Base-by-base conservation (phyloP, 139 green algal genomes). In the Chlorella ohadii region DNA sequence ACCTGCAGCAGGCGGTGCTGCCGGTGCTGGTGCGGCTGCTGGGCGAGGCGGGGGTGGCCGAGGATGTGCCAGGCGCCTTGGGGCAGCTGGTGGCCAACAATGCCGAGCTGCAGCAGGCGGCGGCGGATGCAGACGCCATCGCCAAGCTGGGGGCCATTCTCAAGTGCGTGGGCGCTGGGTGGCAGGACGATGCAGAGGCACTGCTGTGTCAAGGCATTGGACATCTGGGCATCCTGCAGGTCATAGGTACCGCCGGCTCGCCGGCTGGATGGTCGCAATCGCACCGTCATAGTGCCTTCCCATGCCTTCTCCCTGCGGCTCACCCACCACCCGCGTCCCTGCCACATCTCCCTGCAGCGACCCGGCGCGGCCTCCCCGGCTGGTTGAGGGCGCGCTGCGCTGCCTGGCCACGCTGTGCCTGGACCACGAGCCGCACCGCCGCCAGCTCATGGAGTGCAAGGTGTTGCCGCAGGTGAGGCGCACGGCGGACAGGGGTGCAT, bases 391-490 rank as follows among this genome's bases (percentile, higher is more conserved):
- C 31, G 82, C 87, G 36, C 87, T 97, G 47, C 84, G 78, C 25
- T 91, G 92, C n/a, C 85, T 97, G 51, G 89, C 85, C 59, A 85
- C 88, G 39, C 84, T 97, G 74, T 96, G 92, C 86, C 51, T 84
- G 31, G 72, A 89, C 19, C 59, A 75, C 17, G 91, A 96, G 56
- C 90, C 90, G 23, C 85, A 89, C 28, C 82, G 94, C 19, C 72
- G 79, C 68, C 91, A 95, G 86, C 88, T 98, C 77, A 80, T 96
- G 23, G 92, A 94, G 28, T 87, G 87, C 22, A 57, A 84, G 72
- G 91, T 92, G 59, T 68, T 96, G 59, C 79, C 72, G 2, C 82
- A 89, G 31, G 91, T 97, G n/a, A 71, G 56, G 7, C 44, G 44
- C 44, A 16, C n/a, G n/a, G n/a, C n/a, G n/a, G n/a, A n/a, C n/a